phyloP scores from a whole-genome alignment of 1,284 basidiomycete species.

The Ceratobasidium sp. region DNA sequence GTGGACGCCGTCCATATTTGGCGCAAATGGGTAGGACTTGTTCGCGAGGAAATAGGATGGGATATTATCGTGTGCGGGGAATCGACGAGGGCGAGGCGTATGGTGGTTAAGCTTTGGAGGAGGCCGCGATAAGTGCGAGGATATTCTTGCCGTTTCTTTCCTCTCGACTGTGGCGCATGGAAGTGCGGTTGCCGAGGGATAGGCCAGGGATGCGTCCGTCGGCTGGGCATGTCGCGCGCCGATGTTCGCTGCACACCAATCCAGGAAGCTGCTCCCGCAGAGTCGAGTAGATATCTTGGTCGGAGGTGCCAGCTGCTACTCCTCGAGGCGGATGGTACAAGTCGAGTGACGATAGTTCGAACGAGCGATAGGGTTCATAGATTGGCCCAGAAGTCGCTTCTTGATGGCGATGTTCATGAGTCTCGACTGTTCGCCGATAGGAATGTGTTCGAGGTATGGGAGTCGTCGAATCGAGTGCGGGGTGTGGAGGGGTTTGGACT shows the following conservation, averaged over 20 bases:
- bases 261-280: constrained; percentile 97
- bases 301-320: constrained; percentile 86
- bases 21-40: constrained; percentile 91
- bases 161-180: constrained; percentile 43
- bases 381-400: constrained; percentile 69
- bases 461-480: constrained; percentile 76
- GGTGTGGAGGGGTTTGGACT: constrained; percentile 87
- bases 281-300: constrained; percentile 97
- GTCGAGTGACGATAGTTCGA: constrained; percentile 94
- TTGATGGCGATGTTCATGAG: constrained; percentile 79
- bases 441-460: constrained; percentile 75
- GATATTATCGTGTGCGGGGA: constrained; percentile 97
- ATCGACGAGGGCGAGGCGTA: constrained; percentile 91
- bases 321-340: constrained; percentile 80
- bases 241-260: constrained; percentile 93
- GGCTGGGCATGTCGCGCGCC: constrained; percentile 70
- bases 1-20: constrained; percentile 79
- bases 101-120: constrained; percentile 82
- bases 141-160: constrained; percentile 43
- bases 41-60: constrained; percentile 85
- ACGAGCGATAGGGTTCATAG: constrained; percentile 92
- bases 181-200: constrained; percentile 56
- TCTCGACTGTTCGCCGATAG: constrained; percentile 83
- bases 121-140: constrained; percentile 57
- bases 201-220: constrained; percentile 49